Percentiles rank a stretch among this genome's conserved stretches.
Conservation (phyloP, 2,329 filamentous ascomycete species). For the Septoria petroselini region DNA sequence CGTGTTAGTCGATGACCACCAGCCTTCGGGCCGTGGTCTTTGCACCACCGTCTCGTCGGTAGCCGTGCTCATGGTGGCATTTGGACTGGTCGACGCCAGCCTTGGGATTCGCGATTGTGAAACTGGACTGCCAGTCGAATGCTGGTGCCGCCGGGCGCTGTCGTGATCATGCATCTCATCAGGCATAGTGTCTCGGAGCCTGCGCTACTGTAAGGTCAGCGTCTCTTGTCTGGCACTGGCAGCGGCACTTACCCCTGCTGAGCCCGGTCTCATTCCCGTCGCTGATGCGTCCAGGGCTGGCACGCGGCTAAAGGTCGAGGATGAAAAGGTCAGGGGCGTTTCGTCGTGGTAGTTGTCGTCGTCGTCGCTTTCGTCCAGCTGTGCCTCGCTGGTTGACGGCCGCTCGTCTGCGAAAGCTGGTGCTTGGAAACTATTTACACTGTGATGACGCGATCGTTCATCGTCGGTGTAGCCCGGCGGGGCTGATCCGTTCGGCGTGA, state of each 20-base stretch:
- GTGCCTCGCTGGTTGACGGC: constrained; percentile 26
- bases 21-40: constrained; percentile 23
- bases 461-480: constrained; percentile 34
- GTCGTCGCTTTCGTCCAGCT: constrained; percentile 33
- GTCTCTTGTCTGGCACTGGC: constrained; percentile 13
- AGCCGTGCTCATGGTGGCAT: constrained; percentile 10
- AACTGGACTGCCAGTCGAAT: constrained; percentile 1
- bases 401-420: constrained; percentile 26
- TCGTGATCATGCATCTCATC: constrained; percentile 4
- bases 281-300: constrained; percentile 10
- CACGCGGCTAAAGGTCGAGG: constrained; percentile 21
- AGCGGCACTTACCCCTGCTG: constrained; percentile 9
- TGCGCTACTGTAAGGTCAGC: constrained; percentile 27
- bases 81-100: constrained; percentile 5
- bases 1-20: constrained; percentile 27
- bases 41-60: constrained; percentile 25
- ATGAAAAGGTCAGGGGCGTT: constrained; percentile 16
- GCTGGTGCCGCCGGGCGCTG: constrained; percentile 4
- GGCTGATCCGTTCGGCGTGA: constrained; percentile 24
- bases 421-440: constrained; percentile 18
- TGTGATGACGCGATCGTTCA: constrained; percentile 21
- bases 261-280: constrained; percentile 19
- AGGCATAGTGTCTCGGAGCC: constrained; percentile 10
- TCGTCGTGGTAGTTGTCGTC: constrained; percentile 28
- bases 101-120: constrained; percentile 3